These are phyloP conservation scores for Tricholoma terreum DNA, from an alignment of 768 basidiomycete genomes.

Conservation along the genomic window DNA sequence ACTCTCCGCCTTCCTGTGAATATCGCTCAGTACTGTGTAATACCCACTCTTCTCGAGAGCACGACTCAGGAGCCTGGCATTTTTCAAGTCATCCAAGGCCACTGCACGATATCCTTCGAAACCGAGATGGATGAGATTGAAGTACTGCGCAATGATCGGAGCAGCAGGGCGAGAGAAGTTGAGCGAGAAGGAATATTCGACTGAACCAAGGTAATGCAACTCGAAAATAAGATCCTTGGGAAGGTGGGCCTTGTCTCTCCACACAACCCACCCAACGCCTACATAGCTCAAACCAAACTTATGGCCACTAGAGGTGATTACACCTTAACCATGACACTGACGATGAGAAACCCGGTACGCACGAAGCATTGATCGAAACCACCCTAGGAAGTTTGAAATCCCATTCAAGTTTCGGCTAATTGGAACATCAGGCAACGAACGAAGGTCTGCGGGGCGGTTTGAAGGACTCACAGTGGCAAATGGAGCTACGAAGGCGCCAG, in stretches of 20 bases:
- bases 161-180: constrained; percentile 64
- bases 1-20: constrained; percentile 38
- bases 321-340: constrained; percentile 43
- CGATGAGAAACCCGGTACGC: constrained; percentile 12
- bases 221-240: constrained; percentile 75
- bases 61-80: constrained; percentile 61
- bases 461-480: constrained; percentile 41
- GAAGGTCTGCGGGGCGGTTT: constrained; percentile 24
- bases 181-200: constrained; percentile 74
- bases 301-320: constrained; percentile 53
- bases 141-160: constrained; percentile 62
- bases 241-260: constrained; percentile 59
- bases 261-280: constrained; percentile 69
- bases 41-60: constrained; percentile 57
- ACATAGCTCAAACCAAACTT: constrained; percentile 59
- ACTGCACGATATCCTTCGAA: constrained; percentile 53
- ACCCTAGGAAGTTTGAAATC: constrained; percentile 64
- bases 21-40: constrained; percentile 51
- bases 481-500: constrained; percentile 66
- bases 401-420: constrained; percentile 55
- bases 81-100: constrained; percentile 50
- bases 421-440: constrained; percentile 19
- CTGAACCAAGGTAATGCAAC: constrained; percentile 53
- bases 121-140: constrained; percentile 61
- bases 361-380: constrained; percentile 57